These are phyloP conservation scores for Penicillium paneum DNA, from an alignment of 2,329 filamentous ascomycete species.

Conservation along the genomic window DNA sequence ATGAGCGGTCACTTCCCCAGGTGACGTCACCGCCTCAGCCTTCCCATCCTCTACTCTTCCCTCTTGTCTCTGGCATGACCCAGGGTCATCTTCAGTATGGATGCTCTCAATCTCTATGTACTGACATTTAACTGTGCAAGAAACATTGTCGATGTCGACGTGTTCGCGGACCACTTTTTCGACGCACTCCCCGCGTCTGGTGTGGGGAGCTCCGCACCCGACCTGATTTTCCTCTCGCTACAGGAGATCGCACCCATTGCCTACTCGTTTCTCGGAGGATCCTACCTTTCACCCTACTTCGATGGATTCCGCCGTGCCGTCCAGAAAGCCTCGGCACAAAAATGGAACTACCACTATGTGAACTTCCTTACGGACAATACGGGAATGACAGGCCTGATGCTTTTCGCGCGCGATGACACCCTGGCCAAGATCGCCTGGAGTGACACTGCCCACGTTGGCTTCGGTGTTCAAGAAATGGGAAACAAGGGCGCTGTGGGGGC, in stretches of 20 bases:
- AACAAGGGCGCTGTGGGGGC: conserved; percentile 92
- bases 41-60: not conserved
- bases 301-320: conserved; percentile 68
- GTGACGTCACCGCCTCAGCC: conserved; percentile 18
- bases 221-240: conserved; percentile 65
- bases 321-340: conserved; percentile 60
- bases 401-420: conserved; percentile 68
- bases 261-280: conserved; percentile 79
- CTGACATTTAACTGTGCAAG: conserved; percentile 89
- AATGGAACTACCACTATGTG: conserved; percentile 56
- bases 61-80: not conserved
- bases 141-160: conserved; percentile 62
- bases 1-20: not conserved
- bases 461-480: conserved; percentile 83
- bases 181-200: conserved; percentile 48
- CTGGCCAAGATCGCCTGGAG: conserved; percentile 60
- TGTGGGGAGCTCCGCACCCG: conserved; percentile 55
- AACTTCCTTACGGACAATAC: conserved; percentile 70
- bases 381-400: conserved; percentile 85
- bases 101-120: conserved; percentile 67
- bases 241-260: conserved; percentile 87
- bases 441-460: conserved; percentile 77
- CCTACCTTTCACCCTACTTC: conserved; percentile 74
- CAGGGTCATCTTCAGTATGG: conserved; percentile 28
- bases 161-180: conserved; percentile 70